Evolutionary conservation across 2,329 filamentous ascomycete genomes (phyloP).

Genomic region (Bretziella fagacearum): DNA sequence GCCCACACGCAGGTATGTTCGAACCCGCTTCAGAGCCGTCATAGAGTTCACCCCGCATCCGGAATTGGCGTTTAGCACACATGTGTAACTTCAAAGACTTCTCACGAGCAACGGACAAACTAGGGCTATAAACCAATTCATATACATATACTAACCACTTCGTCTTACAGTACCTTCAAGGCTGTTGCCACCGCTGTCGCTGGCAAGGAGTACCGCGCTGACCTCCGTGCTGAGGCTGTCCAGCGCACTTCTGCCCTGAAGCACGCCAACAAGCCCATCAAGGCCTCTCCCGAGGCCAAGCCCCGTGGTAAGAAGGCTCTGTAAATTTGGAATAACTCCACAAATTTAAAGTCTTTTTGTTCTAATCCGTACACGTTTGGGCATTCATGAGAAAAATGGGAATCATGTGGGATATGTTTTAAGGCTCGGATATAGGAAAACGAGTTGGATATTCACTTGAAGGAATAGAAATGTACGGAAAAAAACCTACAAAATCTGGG

Average conservation of each 20-base stretch:
- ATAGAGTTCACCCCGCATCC: not conserved
- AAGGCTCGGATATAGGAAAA: slow-evolving; percentile 6
- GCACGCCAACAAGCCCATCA: slow-evolving; percentile 59
- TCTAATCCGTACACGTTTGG: slow-evolving; percentile 6
- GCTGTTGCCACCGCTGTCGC: slow-evolving; percentile 66
- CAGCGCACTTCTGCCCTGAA: slow-evolving; percentile 76
- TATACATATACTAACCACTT: not conserved
- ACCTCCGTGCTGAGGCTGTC: slow-evolving; percentile 63
- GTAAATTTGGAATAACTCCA: slow-evolving; percentile 10
- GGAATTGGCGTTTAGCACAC: not conserved
- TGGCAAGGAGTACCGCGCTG: slow-evolving; percentile 70
- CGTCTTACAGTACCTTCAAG: slow-evolving; percentile 60
- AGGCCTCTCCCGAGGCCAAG: slow-evolving; percentile 59
- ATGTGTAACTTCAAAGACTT: not conserved
- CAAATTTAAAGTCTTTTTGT: slow-evolving; percentile 12
- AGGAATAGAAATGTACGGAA: slow-evolving; percentile 11
- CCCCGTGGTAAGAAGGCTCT: slow-evolving; percentile 57
- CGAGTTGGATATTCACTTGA: slow-evolving; percentile 9
- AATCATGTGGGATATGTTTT: not conserved
- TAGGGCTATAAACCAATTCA: not conserved
- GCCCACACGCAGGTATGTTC: slow-evolving; percentile 48
- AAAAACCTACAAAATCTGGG: slow-evolving; percentile 5
- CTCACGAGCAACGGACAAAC: not conserved
- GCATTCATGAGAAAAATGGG: slow-evolving; percentile 9
- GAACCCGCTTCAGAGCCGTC: not conserved